Base-by-base conservation (phyloP, 768 basidiomycete species). In the Nevesoporus exiguus region DNA sequence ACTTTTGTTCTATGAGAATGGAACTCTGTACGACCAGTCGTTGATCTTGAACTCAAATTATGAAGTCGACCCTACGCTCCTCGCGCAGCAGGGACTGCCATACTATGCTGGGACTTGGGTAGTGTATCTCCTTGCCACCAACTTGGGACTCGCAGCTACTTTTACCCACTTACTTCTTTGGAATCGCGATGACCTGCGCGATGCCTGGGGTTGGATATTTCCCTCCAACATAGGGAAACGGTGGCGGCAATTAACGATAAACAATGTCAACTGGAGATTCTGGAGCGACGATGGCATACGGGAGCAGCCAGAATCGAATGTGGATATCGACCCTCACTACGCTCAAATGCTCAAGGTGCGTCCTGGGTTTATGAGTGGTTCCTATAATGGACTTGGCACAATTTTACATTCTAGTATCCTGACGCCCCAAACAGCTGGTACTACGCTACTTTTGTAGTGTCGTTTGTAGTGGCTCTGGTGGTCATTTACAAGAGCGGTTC, bases 321-420 rank as follows among this genome's bases (percentile, higher is more conserved):
- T 76, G n/a, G 72, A 75, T 19, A 63, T 78, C 29, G 82, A 85
- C 54, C 77, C 80, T 31, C 83, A 85, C 65, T 77, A 79, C 24
- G 70, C 69, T n/a, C 77, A 81, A 65, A 84, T 85, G 82, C 56
- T 57, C 42, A 64, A 71, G 27, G 73, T 71, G 44, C 73, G 52
- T 11, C 0, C 22, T 3, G 3, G 8, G 14, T 7, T 5, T 22
- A 25, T 7, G 41, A n/a, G 13, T 66, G 65, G 11, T 73, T 73
- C 14, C 22, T 14, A 25, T 24, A 1, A n/a, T 15, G 15, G n/a
- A 41, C 9, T 7, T 24, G 3, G 43, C 49, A 19, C 7, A 3
- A 24, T 13, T 37, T 9, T 15, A 14, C 13, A 25, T 25, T 43
- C 24, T 8, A 43, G 41, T 43, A 43, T 27, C 41, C 41, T 17